These are phyloP conservation scores for Cornus suecica DNA, from an alignment of 148 eudicot species.

Conservation along the genomic window DNA sequence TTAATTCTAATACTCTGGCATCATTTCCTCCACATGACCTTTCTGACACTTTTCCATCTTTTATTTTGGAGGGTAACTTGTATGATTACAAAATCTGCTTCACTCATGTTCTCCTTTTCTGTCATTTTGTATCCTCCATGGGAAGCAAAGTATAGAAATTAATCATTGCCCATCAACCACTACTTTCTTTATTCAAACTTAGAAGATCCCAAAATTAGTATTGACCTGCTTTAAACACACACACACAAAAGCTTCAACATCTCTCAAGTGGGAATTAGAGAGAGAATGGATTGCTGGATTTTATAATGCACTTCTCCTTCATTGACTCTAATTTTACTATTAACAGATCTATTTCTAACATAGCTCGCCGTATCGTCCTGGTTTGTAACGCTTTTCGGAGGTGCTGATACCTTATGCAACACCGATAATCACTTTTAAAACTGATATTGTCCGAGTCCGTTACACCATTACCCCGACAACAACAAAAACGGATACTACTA, in stretches of 20 bases:
- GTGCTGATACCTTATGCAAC: too few relatives aligned
- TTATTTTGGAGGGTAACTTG: constrained; percentile 9
- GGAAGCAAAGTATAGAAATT: constrained; percentile 27
- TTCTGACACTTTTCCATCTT: constrained; percentile 3
- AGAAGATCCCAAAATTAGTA: constrained; percentile 12
- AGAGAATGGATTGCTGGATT: background rate
- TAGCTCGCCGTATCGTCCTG: too few relatives aligned
- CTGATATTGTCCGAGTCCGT: too few relatives aligned
- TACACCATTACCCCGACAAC: too few relatives aligned
- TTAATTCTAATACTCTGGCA: constrained; percentile 5
- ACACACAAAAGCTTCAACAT: background rate
- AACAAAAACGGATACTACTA: too few relatives aligned
- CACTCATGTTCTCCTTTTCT: background rate
- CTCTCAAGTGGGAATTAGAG: background rate
- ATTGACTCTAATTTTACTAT: background rate
- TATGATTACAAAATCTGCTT: constrained; percentile 7
- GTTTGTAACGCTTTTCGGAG: too few relatives aligned
- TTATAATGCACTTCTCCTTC: background rate
- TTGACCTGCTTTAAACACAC: constrained; percentile 7
- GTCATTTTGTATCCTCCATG: constrained; percentile 19
- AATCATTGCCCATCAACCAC: constrained; percentile 9
- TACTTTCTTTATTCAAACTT: background rate
- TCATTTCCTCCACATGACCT: constrained; percentile 4
- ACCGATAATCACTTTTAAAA: too few relatives aligned
- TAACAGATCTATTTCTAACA: background rate